Percentiles rank a stretch among this genome's conserved stretches.
Conservation (phyloP, 345 rosid species). For the Sapria himalayana region DNA sequence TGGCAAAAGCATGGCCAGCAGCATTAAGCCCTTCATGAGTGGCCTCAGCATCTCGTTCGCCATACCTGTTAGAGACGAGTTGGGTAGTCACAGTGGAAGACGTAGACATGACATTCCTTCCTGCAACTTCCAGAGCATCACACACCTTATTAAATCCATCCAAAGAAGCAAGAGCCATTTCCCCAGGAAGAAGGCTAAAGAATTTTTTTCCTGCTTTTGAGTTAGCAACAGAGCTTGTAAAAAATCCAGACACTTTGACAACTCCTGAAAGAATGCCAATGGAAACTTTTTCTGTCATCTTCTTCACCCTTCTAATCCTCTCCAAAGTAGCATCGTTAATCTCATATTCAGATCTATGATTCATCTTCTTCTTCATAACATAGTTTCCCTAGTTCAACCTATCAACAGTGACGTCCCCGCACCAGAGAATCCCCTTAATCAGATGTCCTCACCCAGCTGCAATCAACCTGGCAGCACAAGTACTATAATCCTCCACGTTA, state of each 20-base stretch:
- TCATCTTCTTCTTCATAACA: conserved; percentile 46
- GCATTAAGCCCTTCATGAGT: conserved; percentile 70
- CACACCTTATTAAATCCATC: conserved; percentile 89
- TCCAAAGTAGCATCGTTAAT: conserved; percentile 46
- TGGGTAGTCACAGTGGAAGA: conserved; percentile 66
- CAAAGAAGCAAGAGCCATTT: conserved; percentile 63
- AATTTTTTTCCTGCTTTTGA: conserved; percentile 65
- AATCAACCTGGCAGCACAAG: conserved; percentile 43
- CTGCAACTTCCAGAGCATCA: conserved; percentile 88
- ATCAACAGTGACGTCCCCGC: conserved; percentile 87
- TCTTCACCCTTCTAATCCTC: conserved; percentile 60
- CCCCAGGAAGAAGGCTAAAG: conserved; percentile 72
- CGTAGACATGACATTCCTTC: conserved; percentile 79
- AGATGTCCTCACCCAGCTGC: conserved; percentile 65
- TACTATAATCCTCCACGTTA: conserved; percentile 78
- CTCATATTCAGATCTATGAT: conserved; percentile 20
- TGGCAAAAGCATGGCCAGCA: conserved; percentile 67
- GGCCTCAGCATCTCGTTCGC: conserved; percentile 66
- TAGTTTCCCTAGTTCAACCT: conserved; percentile 65
- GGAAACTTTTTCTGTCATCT: conserved; percentile 66
- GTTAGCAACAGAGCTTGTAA: conserved; percentile 56
- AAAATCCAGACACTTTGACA: conserved; percentile 53
- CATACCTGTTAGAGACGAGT: conserved; percentile 67
- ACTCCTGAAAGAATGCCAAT: conserved; percentile 67
- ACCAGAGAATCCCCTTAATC: conserved; percentile 85